Base-by-base conservation (phyloP, 2,329 filamentous ascomycete genomes). In the Mycogone perniciosa region DNA sequence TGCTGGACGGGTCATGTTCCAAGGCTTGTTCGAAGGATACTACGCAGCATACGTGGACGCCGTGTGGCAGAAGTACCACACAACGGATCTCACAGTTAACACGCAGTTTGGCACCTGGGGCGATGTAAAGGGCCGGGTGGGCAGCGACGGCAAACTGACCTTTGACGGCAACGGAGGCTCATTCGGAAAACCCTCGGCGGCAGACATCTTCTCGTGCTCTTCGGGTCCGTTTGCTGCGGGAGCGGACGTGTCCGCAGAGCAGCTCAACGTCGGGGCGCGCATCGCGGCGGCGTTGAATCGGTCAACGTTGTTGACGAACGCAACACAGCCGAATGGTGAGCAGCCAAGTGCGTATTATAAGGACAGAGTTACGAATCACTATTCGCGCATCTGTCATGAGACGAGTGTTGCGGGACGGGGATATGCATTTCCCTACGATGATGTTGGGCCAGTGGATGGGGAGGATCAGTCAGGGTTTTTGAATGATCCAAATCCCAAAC, bases 261-360 rank as follows among this genome's bases (percentile, higher is more conserved):
- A 76, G 62, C 77, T 80, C 53, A 82, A 83, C 38, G 78, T 91
- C 50, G 83, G 84, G 7, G 86, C 89, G 0, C 76, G 88, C n/a
- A 69, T 93, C 10, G 79, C 85, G 0, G 88, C 88, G 1, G 86
- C 85, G 1, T 80, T 92, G 60, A 89, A 91, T 67, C 77, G 88
- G 26, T 83, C 79, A 33, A 91, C 85, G 8, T 67, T 93, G 54
- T 67, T 87, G 45, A 62, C 67, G 20, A 69, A 77, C 58, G 48
- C 64, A n/a, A 59, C 61, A 56, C 81, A 79, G 67, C 82, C 79
- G 10, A 71, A 77, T 49, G 71, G 72, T 46, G 77, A 80, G 62
- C 55, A 60, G 1, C 67, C 76, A 2, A 62, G 61, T 5, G 64
- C 61, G 7, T 86, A 83, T 62, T 86, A 86, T 65, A 57, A 64